A percentile compares a stretch with the other conserved stretches of the same genome.
phyloP scores from a whole-genome alignment of 2,329 filamentous ascomycete genomes.

The Whalleya microplaca region DNA sequence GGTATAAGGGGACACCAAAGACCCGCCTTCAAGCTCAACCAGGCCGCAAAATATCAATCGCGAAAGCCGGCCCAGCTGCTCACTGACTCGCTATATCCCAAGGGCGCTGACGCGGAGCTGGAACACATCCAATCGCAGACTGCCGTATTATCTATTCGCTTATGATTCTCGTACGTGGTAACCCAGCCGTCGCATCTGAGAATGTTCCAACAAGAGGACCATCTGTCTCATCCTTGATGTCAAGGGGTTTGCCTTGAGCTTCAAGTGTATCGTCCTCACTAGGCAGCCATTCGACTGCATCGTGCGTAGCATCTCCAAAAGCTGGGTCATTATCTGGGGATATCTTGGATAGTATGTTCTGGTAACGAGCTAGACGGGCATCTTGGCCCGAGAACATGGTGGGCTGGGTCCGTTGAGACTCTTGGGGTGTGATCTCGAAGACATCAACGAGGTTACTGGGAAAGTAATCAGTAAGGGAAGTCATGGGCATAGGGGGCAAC shows the following conservation, averaged over 20 bases:
- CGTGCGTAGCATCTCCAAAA: conserved; percentile 45
- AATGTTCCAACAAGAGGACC: conserved; percentile 62
- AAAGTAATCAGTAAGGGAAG: conserved; percentile 27
- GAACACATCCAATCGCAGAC: background rate
- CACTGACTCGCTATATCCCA: conserved; percentile 3
- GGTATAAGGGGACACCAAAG: background rate
- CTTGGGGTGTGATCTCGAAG: conserved; percentile 65
- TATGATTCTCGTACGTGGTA: conserved; percentile 41
- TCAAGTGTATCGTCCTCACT: conserved; percentile 55
- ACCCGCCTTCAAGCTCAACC: conserved; percentile 9
- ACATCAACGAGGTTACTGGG: conserved; percentile 69
- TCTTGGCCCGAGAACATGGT: conserved; percentile 53
- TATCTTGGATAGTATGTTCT: conserved; percentile 64
- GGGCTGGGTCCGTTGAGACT: conserved; percentile 38
- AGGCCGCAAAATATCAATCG: conserved; percentile 7
- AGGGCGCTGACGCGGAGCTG: conserved; percentile 3
- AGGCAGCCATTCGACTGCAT: conserved; percentile 55
- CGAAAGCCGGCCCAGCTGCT: conserved; percentile 6
- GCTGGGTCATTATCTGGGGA: conserved; percentile 47
- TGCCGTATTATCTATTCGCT: conserved; percentile 12
- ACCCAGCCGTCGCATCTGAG: conserved; percentile 60
- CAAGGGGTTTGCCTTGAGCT: conserved; percentile 44
- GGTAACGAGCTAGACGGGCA: conserved; percentile 60
- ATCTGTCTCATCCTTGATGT: conserved; percentile 44
- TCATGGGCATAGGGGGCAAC: background rate